Evolutionary conservation across 2,329 filamentous ascomycete species (phyloP), one percentile per base, ranked within the genome.

Genomic region (Nigrospora oryzae): DNA sequence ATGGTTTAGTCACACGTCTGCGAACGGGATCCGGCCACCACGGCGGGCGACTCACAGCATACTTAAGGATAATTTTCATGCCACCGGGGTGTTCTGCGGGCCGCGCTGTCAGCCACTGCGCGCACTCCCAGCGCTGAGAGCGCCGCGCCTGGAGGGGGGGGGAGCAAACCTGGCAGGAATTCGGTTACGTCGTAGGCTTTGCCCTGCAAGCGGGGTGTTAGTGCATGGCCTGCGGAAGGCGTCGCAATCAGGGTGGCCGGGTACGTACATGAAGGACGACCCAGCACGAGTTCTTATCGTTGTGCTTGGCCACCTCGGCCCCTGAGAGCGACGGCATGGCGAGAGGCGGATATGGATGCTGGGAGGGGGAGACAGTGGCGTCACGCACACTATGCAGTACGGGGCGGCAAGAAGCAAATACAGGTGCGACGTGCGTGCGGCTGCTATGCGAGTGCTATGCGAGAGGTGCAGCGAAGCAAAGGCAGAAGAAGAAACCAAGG

Each of bases 41-140:
- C 2, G 8, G 23, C 23, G 23, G 23, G 23, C 23, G 13, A 53
- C 73, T 50, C 61, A 78, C 77, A 30, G 90, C 90, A 68, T 96
- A 95, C 70, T 95, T 95, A 52, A 98, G 77, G 58, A 98, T 97
- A 63, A 97, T 94, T 61, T 91, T 93, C 53, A 82, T 76, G 34
- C 88, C 90, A 49, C 90, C 90, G 19, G 90, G 90, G 60, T 95
- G 89, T 64, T 95, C 88, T 82, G 54, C 46, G 51, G 8, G 37
- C 45, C 15, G 38, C 46, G 48, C 49, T 56, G 46, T 56, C 43
- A 46, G 55, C 46, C 6, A 28, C 10, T 7, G 23, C 5, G 23
- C 7, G 23, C 23, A 7, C 23, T 6, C 5, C 8, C 5, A 28
- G 23, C 23, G 5, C 23, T 7, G 23, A 28, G 8, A 28, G 23